Conservation (phyloP, 371 early-diverging fungal species). For the Neoconidiobolus thromboides region DNA sequence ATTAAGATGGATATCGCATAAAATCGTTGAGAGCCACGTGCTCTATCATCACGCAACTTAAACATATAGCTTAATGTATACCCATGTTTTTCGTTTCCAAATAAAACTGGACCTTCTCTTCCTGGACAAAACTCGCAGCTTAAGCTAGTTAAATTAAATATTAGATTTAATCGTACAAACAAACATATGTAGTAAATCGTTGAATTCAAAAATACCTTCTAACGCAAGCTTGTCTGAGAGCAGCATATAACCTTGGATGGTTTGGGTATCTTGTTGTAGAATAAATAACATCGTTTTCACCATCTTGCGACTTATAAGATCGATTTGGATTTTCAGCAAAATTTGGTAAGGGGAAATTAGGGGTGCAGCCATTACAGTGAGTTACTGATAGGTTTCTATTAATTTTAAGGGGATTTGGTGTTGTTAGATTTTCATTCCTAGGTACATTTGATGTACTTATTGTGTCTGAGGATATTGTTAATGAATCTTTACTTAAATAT, state of each 20-base stretch:
- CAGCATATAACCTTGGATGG: slow-evolving; percentile 25
- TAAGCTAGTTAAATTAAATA: slow-evolving; percentile 17
- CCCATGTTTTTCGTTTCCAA: slow-evolving; percentile 52
- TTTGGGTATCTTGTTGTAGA: slow-evolving; percentile 26
- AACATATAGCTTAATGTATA: slow-evolving; percentile 55
- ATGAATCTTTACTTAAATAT: background rate
- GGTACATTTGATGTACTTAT: background rate
- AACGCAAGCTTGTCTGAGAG: slow-evolving; percentile 35
- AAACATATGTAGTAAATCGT: no score
- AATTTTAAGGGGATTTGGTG: background rate
- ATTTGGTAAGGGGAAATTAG: slow-evolving; percentile 16
- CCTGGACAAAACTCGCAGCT: slow-evolving; percentile 49
- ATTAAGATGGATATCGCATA: slow-evolving; percentile 46
- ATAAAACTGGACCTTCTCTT: slow-evolving; percentile 45
- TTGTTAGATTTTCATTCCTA: no score
- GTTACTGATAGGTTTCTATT: background rate
- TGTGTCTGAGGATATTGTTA: background rate
- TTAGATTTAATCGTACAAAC: no score
- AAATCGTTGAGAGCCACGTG: slow-evolving; percentile 40
- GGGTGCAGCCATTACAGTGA: slow-evolving; percentile 24
- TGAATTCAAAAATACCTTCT: slow-evolving; percentile 19
- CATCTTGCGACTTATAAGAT: background rate
- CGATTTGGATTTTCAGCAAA: slow-evolving; percentile 8
- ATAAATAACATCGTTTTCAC: slow-evolving; percentile 20
- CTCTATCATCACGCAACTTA: slow-evolving; percentile 42